Base-by-base conservation (phyloP, 2,329 filamentous ascomycete genomes). In the Macrophomina tecta region DNA sequence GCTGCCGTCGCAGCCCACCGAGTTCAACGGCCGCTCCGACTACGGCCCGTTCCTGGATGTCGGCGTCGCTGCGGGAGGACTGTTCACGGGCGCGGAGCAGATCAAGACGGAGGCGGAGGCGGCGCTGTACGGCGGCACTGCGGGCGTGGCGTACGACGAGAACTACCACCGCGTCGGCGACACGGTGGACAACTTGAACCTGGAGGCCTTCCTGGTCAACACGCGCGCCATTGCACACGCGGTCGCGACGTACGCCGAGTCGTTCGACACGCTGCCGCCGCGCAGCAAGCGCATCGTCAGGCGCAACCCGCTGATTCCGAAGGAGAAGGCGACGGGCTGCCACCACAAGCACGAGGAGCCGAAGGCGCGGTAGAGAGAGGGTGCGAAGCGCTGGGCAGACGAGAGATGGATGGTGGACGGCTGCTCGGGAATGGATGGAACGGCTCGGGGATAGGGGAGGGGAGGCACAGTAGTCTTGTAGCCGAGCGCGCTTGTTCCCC, bases 21-120 rank as follows among this genome's bases (percentile, higher is more conserved):
- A 87, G 2, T 94, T 95, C 70, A 89, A 93, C 72, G 91, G 91
- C 6, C 89, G 91, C 68, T 92, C 89, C 69, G 92, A 95, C 78
- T 94, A 94, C 72, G 90, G 89, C 61, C 89, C 87, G 1, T 94
- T 94, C 81, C 90, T 93, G 72, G 84, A 87, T 42, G 84, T 86
- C 66, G 89, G 89, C 3, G 92, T 94, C 51, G 90, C 91, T 0
- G 87, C 87, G 0, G 91, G 91, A 30, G 91, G 91, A 36, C 87
- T 94, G 68, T 90, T 91, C 65, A 93, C 91, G 2, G 91, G 91
- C 46, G 91, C 91, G 1, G 91, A 94, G 77, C 90, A 86, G 12
- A 77, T 91, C 79, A 94, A 93, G 86, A 92, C 90, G 0, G 79
- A 84, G 60, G 83, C 87, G 40, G 89, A 94, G 74, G 85, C 79